A percentile compares a stretch with the other conserved stretches of the same genome.
phyloP scores from a whole-genome alignment of 768 basidiomycete species.

The Terana coerulea region DNA sequence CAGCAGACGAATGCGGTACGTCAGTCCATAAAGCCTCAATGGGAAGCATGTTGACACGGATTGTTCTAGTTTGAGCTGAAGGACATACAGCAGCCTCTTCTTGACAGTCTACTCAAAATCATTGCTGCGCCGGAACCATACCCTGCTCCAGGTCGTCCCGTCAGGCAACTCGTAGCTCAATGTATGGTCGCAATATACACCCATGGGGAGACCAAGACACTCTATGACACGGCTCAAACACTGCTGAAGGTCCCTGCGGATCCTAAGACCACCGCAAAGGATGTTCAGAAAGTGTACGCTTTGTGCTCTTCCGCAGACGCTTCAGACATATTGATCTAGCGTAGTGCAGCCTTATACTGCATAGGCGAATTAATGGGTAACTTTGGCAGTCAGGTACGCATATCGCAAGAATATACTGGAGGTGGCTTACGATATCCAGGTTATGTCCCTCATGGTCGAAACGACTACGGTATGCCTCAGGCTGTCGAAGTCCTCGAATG shows the following conservation, averaged over 20 bases:
- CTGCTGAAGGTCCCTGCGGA: slow-evolving; percentile 76
- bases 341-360: slow-evolving; percentile 79
- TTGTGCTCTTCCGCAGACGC: background rate
- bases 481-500: slow-evolving; percentile 68
- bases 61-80: slow-evolving; percentile 60
- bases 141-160: slow-evolving; percentile 84
- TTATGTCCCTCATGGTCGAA: slow-evolving; percentile 95
- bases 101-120: slow-evolving; percentile 63
- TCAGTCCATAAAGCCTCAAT: slow-evolving; percentile 7
- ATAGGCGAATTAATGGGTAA: slow-evolving; percentile 86
- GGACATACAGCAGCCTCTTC: slow-evolving; percentile 54
- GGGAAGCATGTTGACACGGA: background rate
- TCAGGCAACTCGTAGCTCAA: slow-evolving; percentile 74
- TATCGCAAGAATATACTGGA: background rate
- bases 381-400: slow-evolving; percentile 77
- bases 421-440: slow-evolving; percentile 39
- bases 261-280: slow-evolving; percentile 60
- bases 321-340: background rate
- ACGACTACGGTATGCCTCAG: slow-evolving; percentile 64
- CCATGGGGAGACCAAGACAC: slow-evolving; percentile 74
- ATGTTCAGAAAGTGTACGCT: slow-evolving; percentile 62
- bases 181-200: slow-evolving; percentile 73
- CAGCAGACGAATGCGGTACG: slow-evolving; percentile 50
- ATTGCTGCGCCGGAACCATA: slow-evolving; percentile 59
- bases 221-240: slow-evolving; percentile 83